Conservation (phyloP, 179 eudicot genomes). For the Beta lomatogona region DNA sequence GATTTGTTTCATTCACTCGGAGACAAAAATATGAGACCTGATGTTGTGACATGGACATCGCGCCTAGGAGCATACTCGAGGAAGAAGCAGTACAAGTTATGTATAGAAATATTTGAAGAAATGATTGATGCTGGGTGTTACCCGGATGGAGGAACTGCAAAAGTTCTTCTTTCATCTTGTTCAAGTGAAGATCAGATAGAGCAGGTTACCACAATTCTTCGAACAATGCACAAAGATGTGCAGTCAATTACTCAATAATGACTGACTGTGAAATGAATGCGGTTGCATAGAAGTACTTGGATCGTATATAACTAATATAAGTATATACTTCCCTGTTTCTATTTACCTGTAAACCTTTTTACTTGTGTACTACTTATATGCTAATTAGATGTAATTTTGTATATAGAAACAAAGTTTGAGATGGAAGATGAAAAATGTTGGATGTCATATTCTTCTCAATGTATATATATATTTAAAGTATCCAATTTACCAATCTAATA, state of each 20-base stretch:
- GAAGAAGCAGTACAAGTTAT: slow-evolving; percentile 69
- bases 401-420: no score
- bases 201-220: slow-evolving; percentile 69
- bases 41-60: slow-evolving; percentile 89
- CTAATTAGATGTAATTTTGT: no score
- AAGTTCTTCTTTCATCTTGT: slow-evolving; percentile 76
- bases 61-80: slow-evolving; percentile 82
- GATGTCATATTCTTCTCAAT: no score
- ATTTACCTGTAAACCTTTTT: no score
- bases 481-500: no score
- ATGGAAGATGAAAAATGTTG: no score
- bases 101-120: slow-evolving; percentile 76
- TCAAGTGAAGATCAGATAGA: slow-evolving; percentile 70
- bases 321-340: no score
- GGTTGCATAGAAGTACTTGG: not conserved
- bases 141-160: slow-evolving; percentile 88
- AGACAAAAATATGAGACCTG: slow-evolving; percentile 52
- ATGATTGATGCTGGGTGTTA: slow-evolving; percentile 86
- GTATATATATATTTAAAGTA: no score
- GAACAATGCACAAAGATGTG: slow-evolving; percentile 70
- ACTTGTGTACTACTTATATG: no score
- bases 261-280: not conserved
- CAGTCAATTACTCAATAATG: slow-evolving; percentile 16
- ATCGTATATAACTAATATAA: not conserved
- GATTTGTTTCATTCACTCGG: slow-evolving; percentile 53